A percentile compares a stretch with the other conserved stretches of the same genome.
Evolutionary conservation across 148 eudicot genomes (phyloP).

Genomic region (Fagopyrum esculentum): DNA sequence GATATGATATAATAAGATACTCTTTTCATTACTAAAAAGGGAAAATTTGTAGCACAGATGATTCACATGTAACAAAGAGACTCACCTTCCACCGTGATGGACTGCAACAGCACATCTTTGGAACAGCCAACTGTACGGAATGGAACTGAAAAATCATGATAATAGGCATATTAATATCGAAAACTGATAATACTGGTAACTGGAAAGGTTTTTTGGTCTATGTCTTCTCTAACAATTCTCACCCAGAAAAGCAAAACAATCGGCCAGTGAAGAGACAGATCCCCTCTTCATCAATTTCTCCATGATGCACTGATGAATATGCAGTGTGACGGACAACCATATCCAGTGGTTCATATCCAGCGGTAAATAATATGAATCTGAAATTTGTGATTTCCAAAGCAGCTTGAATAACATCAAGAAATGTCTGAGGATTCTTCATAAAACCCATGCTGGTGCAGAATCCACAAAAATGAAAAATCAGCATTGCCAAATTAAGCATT

Average conservation of each 20-base stretch:
- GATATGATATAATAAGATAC: background rate
- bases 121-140: constrained; percentile 87
- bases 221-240: constrained; percentile 16
- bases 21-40: background rate
- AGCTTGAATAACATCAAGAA: constrained; percentile 52
- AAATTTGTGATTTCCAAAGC: constrained; percentile 34
- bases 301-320: background rate
- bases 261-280: constrained; percentile 44
- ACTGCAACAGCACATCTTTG: constrained; percentile 68
- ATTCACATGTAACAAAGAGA: background rate
- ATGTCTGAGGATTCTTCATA: constrained; percentile 53
- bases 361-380: constrained; percentile 66
- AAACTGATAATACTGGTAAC: background rate
- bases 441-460: constrained; percentile 63
- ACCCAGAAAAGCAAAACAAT: constrained; percentile 78
- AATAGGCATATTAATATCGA: constrained; percentile 9
- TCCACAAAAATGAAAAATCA: background rate
- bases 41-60: background rate
- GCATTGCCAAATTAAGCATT: background rate
- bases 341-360: constrained; percentile 71
- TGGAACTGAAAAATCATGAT: constrained; percentile 28
- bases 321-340: constrained; percentile 38
- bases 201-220: background rate
- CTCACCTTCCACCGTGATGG: constrained; percentile 92
- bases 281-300: constrained; percentile 32